phyloP scores from a whole-genome alignment of 164 flowering plant species.

The Annona squamosa region DNA sequence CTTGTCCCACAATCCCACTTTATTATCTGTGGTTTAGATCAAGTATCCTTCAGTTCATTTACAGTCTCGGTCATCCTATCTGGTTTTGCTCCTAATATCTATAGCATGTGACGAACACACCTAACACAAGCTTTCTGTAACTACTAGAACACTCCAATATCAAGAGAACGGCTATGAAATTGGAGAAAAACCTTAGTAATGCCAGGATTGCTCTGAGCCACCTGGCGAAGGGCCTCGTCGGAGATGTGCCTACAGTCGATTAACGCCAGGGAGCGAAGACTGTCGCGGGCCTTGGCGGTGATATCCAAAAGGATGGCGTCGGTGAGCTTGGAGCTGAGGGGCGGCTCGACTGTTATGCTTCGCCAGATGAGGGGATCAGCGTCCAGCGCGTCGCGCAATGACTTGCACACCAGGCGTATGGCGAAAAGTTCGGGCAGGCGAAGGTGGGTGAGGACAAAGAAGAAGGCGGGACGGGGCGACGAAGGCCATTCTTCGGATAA shows the following conservation, averaged over 20 bases:
- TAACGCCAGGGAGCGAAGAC: constrained; percentile 46
- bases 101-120: no score
- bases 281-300: constrained; percentile 51
- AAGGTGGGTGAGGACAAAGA: constrained; percentile 49
- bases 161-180: no score
- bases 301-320: constrained; percentile 38
- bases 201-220: constrained; percentile 44
- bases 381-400: constrained; percentile 45
- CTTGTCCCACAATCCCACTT: no score
- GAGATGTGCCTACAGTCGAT: constrained; percentile 43
- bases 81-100: no score
- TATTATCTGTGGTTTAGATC: no score
- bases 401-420: constrained; percentile 43
- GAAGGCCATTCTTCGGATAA: constrained; percentile 14
- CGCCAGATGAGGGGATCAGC: constrained; percentile 54
- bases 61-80: no score
- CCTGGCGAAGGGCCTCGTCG: constrained; percentile 51
- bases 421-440: constrained; percentile 51
- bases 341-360: constrained; percentile 41
- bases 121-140: no score
- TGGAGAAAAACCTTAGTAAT: constrained; percentile 46
- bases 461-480: constrained; percentile 60
- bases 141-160: no score
- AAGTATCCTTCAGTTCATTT: no score
- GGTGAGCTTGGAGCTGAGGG: constrained; percentile 36